These are phyloP conservation scores for Discostella stelligeroides DNA, from an alignment of 108 stramenopile genomes.

Conservation along the genomic window DNA sequence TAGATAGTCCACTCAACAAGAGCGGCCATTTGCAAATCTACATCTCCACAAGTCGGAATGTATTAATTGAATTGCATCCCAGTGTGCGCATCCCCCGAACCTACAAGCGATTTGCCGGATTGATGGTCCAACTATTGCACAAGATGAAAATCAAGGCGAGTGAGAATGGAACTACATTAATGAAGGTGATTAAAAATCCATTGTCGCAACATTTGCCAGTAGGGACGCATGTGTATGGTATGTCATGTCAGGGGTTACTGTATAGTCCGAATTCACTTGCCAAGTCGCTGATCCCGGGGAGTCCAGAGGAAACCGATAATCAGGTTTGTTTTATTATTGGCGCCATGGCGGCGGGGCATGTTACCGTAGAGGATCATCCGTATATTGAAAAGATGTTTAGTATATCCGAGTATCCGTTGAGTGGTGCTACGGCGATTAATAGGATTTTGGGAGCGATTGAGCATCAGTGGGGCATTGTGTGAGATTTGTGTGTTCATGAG, in stretches of 20 bases:
- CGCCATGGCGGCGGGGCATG: conserved; percentile 94
- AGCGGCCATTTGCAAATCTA: conserved; percentile 92
- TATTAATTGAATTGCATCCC: conserved; percentile 96
- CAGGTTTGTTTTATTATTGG: conserved; percentile 96
- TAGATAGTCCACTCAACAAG: conserved; percentile 99
- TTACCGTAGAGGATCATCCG: conserved; percentile 92
- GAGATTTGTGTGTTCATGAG: conserved; percentile 47
- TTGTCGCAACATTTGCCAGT: conserved; percentile 95
- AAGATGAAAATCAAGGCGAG: conserved; percentile 99
- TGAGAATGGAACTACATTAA: conserved; percentile 85
- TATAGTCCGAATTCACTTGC: conserved; percentile 89
- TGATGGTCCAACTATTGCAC: conserved; percentile 97
- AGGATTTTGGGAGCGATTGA: conserved; percentile 93
- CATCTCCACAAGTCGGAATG: conserved; percentile 89
- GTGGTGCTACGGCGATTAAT: conserved; percentile 92
- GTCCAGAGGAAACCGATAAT: conserved; percentile 43
- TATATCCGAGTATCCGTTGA: conserved; percentile 94
- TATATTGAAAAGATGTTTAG: conserved; percentile 96
- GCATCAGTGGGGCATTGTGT: conserved; percentile 95
- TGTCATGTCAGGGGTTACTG: conserved; percentile 80
- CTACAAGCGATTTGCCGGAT: conserved; percentile 93
- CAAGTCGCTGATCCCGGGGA: conserved; percentile 68
- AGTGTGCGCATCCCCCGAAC: conserved; percentile 95
- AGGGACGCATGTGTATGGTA: conserved; percentile 89
- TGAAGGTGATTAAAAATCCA: conserved; percentile 98